Evolutionary conservation across 192 early-diverging fungal species (phyloP).

Genomic region (Podila clonocystis): DNA sequence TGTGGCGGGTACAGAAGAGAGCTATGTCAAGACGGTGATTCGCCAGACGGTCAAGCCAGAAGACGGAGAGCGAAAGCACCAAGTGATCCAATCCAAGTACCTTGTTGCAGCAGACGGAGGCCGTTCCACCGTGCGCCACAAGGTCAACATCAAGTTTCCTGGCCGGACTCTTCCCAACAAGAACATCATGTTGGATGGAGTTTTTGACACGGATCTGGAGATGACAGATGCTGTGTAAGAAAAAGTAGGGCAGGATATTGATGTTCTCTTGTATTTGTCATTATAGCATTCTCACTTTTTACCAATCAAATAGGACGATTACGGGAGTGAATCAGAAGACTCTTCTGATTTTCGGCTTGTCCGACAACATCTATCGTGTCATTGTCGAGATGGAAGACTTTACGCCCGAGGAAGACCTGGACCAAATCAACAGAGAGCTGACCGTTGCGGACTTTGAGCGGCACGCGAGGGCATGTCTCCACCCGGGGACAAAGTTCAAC

Average conservation of each 20-base stretch:
- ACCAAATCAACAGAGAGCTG: conserved; percentile 5
- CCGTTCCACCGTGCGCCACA: conserved; percentile 19
- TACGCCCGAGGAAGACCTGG: conserved; percentile 17
- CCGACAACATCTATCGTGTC: conserved; percentile 18
- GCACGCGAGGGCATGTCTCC: conserved; percentile 8
- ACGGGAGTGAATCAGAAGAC: conserved; percentile 29
- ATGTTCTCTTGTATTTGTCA: too few species aligned
- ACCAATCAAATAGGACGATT: conserved; percentile 12
- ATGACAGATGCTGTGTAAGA: conserved; percentile 21
- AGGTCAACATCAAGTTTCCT: conserved; percentile 12
- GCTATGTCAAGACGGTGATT: conserved; percentile 8
- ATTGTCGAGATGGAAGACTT: conserved; percentile 4
- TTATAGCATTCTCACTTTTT: background rate
- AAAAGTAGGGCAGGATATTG: background rate
- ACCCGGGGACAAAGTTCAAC: background rate
- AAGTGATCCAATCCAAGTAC: conserved; percentile 15
- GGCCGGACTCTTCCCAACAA: conserved; percentile 14
- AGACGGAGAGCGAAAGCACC: background rate
- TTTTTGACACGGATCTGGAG: background rate
- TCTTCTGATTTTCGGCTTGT: conserved; percentile 28
- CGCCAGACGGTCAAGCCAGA: conserved; percentile 9
- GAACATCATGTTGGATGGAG: too few species aligned
- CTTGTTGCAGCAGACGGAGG: conserved; percentile 24
- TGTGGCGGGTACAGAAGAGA: background rate
- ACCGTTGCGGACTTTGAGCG: conserved; percentile 10